Conservation (phyloP, 768 basidiomycete genomes). For the Boletellus emodensis region DNA sequence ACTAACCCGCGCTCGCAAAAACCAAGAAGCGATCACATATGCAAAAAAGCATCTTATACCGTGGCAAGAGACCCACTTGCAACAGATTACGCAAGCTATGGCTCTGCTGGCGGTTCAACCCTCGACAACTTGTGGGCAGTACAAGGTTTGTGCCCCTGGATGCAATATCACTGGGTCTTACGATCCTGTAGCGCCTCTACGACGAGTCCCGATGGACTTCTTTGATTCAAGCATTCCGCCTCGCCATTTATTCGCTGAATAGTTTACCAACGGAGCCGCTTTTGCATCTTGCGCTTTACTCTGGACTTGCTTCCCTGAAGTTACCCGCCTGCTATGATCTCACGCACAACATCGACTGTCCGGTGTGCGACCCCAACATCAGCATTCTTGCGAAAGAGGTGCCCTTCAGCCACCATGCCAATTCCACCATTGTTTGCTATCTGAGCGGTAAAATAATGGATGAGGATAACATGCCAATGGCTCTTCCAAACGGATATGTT, state of each 20-base stretch:
- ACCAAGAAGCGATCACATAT: slow-evolving; percentile 78
- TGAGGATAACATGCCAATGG: slow-evolving; percentile 89
- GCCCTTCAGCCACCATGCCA: slow-evolving; percentile 89
- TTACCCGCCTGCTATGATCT: slow-evolving; percentile 76
- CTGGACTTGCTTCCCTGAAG: slow-evolving; percentile 88
- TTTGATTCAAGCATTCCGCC: slow-evolving; percentile 75
- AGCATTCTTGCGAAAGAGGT: slow-evolving; percentile 79
- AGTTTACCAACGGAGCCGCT: slow-evolving; percentile 84
- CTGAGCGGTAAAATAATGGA: slow-evolving; percentile 94
- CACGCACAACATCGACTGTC: slow-evolving; percentile 81
- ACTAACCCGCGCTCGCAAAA: slow-evolving; percentile 64
- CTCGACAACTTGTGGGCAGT: slow-evolving; percentile 68
- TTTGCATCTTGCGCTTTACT: slow-evolving; percentile 83
- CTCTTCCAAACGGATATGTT: slow-evolving; percentile 85
- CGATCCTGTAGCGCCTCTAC: slow-evolving; percentile 65
- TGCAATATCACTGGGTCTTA: slow-evolving; percentile 11
- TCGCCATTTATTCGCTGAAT: slow-evolving; percentile 83
- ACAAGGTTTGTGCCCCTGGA: slow-evolving; percentile 55
- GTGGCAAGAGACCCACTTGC: slow-evolving; percentile 80
- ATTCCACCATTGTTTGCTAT: slow-evolving; percentile 91
- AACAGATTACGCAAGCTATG: slow-evolving; percentile 73
- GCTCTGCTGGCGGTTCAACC: slow-evolving; percentile 73
- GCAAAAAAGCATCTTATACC: slow-evolving; percentile 71
- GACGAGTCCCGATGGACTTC: slow-evolving; percentile 72
- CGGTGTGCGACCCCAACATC: slow-evolving; percentile 79